A percentile compares a stretch with the other conserved stretches of the same genome.
Evolutionary conservation across 2,329 filamentous ascomycete genomes (phyloP).

Genomic region (Coleophoma eucalyptorum): DNA sequence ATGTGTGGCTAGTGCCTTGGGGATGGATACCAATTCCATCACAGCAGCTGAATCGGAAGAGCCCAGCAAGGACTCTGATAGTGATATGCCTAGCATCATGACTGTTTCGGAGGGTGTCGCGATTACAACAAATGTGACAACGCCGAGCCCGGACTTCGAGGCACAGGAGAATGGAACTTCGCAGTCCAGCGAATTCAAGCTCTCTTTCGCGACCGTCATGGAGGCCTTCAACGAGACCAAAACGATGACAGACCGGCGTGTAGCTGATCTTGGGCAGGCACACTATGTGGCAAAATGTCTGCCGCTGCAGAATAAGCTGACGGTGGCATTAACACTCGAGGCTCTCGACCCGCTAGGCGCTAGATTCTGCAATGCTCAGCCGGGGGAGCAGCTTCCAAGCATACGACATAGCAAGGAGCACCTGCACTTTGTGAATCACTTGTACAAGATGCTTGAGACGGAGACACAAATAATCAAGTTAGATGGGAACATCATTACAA

Average conservation of each 20-base stretch:
- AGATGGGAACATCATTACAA: constrained; percentile 6
- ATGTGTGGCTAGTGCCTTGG: constrained; percentile 14
- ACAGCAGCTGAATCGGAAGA: too few species aligned
- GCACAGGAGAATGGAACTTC: background rate
- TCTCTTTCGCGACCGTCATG: background rate
- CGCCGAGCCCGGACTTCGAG: too few species aligned
- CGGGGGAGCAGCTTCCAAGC: constrained; percentile 16
- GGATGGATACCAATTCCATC: too few species aligned
- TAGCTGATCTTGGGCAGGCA: constrained; percentile 6
- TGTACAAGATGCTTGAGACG: constrained; percentile 26
- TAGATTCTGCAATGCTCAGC: constrained; percentile 11
- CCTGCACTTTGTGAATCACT: constrained; percentile 17
- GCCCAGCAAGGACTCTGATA: too few species aligned
- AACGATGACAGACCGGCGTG: constrained; percentile 9
- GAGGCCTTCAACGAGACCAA: constrained; percentile 11
- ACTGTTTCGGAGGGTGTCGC: too few species aligned
- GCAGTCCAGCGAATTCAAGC: background rate
- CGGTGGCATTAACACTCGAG: constrained; percentile 25
- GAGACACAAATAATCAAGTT: constrained; percentile 15
- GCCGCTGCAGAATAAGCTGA: constrained; percentile 23
- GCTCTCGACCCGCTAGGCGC: constrained; percentile 28
- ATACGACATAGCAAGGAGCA: constrained; percentile 21
- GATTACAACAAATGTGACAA: too few species aligned
- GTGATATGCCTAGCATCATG: too few species aligned
- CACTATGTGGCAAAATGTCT: constrained; percentile 23